A percentile compares a stretch with the other conserved stretches of the same genome.
Conservation (phyloP, 2,329 filamentous ascomycete genomes). For the Fusarium irregulare region DNA sequence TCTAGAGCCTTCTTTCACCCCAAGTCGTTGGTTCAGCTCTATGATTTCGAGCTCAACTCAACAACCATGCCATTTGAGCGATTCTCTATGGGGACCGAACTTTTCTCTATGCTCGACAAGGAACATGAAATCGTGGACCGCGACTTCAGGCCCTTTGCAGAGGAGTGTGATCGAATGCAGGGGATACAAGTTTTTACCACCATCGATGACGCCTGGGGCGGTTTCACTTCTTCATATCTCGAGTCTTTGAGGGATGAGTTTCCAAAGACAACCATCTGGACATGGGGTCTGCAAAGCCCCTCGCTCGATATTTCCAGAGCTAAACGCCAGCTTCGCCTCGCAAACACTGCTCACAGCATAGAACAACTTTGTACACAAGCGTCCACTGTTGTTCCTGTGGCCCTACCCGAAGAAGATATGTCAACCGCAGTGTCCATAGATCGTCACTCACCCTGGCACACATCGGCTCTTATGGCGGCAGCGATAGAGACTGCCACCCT, state of each 20-base stretch:
- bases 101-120: constrained; percentile 78
- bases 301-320: constrained; percentile 65
- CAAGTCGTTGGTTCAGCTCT: constrained; percentile 84
- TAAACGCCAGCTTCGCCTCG: constrained; percentile 65
- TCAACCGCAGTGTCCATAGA: constrained; percentile 71
- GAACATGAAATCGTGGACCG: constrained; percentile 90
- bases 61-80: constrained; percentile 88
- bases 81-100: constrained; percentile 83
- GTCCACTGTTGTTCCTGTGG: constrained; percentile 81
- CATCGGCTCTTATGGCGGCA: constrained; percentile 78
- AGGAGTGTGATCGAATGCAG: constrained; percentile 94
- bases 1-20: constrained; percentile 94
- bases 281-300: constrained; percentile 82
- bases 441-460: constrained; percentile 78
- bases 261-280: constrained; percentile 86
- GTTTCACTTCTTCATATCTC: constrained; percentile 78
- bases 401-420: constrained; percentile 67
- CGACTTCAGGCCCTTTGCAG: constrained; percentile 87
- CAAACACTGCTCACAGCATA: constrained; percentile 80
- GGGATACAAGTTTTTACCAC: constrained; percentile 82
- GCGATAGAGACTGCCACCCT: constrained; percentile 84
- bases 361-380: constrained; percentile 75
- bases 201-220: constrained; percentile 83
- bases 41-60: constrained; percentile 87
- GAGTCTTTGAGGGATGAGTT: constrained; percentile 89